phyloP scores from a whole-genome alignment of 1,139 yeast genomes.

The Chernovozyma aurita region DNA sequence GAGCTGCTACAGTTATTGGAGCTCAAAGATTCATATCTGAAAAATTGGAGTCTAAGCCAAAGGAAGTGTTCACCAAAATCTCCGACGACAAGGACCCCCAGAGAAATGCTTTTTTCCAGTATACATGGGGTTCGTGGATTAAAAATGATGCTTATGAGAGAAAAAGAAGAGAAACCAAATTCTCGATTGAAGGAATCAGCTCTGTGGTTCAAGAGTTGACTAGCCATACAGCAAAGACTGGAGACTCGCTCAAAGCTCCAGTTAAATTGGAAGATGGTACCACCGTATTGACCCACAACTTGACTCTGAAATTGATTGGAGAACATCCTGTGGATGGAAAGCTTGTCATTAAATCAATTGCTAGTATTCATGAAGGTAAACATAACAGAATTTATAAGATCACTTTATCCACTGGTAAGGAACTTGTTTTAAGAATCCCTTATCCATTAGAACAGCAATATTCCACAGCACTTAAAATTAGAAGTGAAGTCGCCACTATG shows the following conservation, averaged over 20 bases:
- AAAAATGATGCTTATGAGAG: conserved; percentile 71
- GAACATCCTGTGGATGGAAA: conserved; percentile 33
- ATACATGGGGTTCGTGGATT: conserved; percentile 95
- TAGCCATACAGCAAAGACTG: conserved; percentile 20
- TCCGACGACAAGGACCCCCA: conserved; percentile 64
- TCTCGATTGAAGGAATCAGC: conserved; percentile 74
- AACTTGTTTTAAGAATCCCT: conserved; percentile 78
- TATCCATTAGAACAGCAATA: conserved; percentile 65
- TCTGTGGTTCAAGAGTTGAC: conserved; percentile 38
- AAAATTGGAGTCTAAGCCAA: conserved; percentile 18
- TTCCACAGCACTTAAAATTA: conserved; percentile 62
- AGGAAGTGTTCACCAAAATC: conserved; percentile 46
- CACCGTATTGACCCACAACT: conserved; percentile 42
- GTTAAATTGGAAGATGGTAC: conserved; percentile 37
- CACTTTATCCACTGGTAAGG: conserved; percentile 55
- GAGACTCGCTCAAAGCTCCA: conserved; percentile 29
- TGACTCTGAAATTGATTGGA: conserved; percentile 38
- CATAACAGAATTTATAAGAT: conserved; percentile 83
- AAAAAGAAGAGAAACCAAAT: conserved; percentile 71
- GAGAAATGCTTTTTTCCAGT: conserved; percentile 73
- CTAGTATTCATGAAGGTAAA: conserved; percentile 89
- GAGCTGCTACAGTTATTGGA: no score
- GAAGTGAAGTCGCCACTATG: conserved; percentile 90
- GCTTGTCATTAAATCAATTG: conserved; percentile 54
- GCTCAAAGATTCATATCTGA: conserved; percentile 12